Evolutionary conservation across 1,284 basidiomycete species (phyloP), one percentile per base, ranked within the genome.

Genomic region (Porodaedalea pini): DNA sequence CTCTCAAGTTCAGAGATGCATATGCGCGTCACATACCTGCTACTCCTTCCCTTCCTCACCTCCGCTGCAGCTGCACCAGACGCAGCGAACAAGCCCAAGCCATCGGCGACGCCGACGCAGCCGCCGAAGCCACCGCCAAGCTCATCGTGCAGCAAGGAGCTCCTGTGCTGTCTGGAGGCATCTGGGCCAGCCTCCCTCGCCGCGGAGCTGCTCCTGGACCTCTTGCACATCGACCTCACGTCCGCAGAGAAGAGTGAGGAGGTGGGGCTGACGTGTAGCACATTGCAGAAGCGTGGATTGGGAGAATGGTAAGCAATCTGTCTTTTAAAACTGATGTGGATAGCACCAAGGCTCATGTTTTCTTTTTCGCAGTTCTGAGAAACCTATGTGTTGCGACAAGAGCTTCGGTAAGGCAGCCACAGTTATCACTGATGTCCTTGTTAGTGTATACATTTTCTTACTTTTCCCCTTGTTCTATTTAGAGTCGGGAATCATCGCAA

Each of bases 401-500:
- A 48, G 44, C 36, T 49, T 23, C 21, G 32, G 54, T 56, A 50
- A 40, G 45, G 50, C 32, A 25, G 8, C 11, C 36, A 53, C 31
- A n/a, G 40, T 10, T 25, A 37, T 37, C 31, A 1, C 32, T 50
- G n/a, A 15, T 17, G 10, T 17, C 10, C 4, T 34, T 13, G 29
- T 17, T 19, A n/a, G 27, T 25, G 48, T 31, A 50, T 17, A 3
- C 17, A 29, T 17, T 17, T 5, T 50, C 31, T 21, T 17, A 31
- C 13, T 34, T 10, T 5, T 10, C 15, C n/a, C 29, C n/a, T 27
- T 37, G 37, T 31, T 15, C 31, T 39, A 23, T 39, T 6, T 23
- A 56, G 45, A 56, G 13, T 39, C 47, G 15, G 54, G 54, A 7
- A 56, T 56, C 27, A 49, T 56, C 31, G 54, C 54, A 19, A 41